A percentile compares a stretch with the other conserved stretches of the same genome.
phyloP scores from a whole-genome alignment of 805 yeast genomes.

The Ogataea sp. region DNA sequence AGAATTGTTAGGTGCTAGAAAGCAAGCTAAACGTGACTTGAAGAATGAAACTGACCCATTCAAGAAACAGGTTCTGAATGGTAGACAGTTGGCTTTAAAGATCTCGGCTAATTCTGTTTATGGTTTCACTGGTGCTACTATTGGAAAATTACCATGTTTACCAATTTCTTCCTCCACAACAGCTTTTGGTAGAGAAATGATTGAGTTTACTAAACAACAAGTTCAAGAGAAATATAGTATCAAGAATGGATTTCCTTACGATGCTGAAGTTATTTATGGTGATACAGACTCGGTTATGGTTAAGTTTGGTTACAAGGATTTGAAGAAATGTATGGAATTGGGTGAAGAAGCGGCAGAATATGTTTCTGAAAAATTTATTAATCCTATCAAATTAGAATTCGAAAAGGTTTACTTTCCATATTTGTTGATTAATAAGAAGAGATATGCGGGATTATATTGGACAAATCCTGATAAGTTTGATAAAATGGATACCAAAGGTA shows the following conservation, averaged over 20 bases:
- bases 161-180: constrained; percentile 95
- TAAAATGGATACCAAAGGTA: constrained; percentile 97
- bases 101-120: constrained; percentile 97
- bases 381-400: constrained; percentile 91
- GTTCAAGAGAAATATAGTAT: constrained; percentile 75
- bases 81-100: constrained; percentile 93
- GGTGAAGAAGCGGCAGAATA: constrained; percentile 92
- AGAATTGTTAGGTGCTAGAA: constrained; percentile 86
- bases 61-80: constrained; percentile 86
- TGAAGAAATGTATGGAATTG: constrained; percentile 77
- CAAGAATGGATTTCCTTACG: constrained; percentile 76
- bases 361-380: constrained; percentile 70
- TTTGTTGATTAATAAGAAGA: constrained; percentile 84
- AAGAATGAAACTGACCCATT: constrained; percentile 93
- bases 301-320: constrained; percentile 78
- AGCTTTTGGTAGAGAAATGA: constrained; percentile 95
- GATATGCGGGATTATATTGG: constrained; percentile 98
- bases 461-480: constrained; percentile 87
- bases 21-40: constrained; percentile 83
- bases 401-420: constrained; percentile 97
- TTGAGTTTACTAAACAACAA: constrained; percentile 79
- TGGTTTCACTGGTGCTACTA: constrained; percentile 98
- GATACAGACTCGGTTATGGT: constrained; percentile 99
- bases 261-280: constrained; percentile 91
- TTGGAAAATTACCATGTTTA: constrained; percentile 93